Evolutionary conservation across 495 filamentous ascomycete genomes (phyloP), one percentile per base, ranked within the genome.

Genomic region (Hypoxylon lenormandii): DNA sequence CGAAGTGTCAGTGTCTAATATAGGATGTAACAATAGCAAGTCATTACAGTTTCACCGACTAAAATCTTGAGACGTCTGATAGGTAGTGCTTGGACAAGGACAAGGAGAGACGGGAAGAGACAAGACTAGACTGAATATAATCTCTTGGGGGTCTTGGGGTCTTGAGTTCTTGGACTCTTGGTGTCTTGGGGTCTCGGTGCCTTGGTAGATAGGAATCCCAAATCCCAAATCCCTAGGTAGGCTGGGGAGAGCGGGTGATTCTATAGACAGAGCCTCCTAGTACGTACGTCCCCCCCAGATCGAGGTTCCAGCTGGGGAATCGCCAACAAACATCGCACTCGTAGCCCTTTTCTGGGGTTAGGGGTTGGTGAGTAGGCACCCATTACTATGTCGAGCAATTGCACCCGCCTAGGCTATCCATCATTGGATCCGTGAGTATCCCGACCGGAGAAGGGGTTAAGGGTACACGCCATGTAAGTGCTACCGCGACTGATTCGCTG

Each of bases 301-400:
- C 46, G 28, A 8, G 38, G 37, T 42, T 33, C 23, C 30, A 47
- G 23, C 13, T 26, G 28, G 33, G 52, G 22, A 58, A 57, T 45
- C 46, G 26, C 40, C 16, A 70, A 69, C 58, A 64, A 65, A 70
- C 60, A 49, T 47, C 55, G 67, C 67, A 64, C 56, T 18, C 54
- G 37, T 60, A 70, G 12, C 47, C 60, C 59, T 70, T 48, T 36
- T 42, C 64, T 36, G 50, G 52, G n/a, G n/a, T 6, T 54, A 19
- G 40, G 26, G 30, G 38, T 38, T 58, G 18, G 30, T 58, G 30
- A 48, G 18, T 58, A 70, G 18, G 53, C 45, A 57, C 1, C 26
- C 21, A 67, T 60, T 67, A 67, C 64, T 66, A 66, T 33, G 67
- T 61, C 52, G 23, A 70, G 67, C 50, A 66, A 70, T 70, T 61